Base-by-base conservation (phyloP, 2,329 filamentous ascomycete genomes). In the Penicillium hordei region DNA sequence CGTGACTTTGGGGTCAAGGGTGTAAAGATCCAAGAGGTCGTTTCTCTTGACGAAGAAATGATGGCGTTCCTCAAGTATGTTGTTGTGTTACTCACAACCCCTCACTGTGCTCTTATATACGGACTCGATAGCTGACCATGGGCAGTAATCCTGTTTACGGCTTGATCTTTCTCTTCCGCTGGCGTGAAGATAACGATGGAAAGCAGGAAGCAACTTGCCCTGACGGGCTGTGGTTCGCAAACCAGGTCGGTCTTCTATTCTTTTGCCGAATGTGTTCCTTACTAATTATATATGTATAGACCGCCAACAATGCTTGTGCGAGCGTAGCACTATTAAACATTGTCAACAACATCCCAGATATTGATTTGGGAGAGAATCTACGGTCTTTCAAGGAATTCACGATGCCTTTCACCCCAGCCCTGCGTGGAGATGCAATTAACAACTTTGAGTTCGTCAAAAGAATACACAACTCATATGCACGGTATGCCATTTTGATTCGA, bases 291-390 rank as follows among this genome's bases (percentile, higher is more conserved):
- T 10, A n/a, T 34, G 6, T 21, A 13, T 60, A 93, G 88, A 91
- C 90, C 1, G 88, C 86, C 0, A 82, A 85, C 55, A 96, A 96
- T 73, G 89, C 91, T 27, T 99, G 94, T 75, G 94, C 91, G 21
- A 94, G 91, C n/a, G 86, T 97, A 45, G 92, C 94, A 4, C 81
- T 97, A 64, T 83, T 97, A 66, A 97, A 97, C 68, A 96, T 97
- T 59, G 79, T 96, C 69, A 95, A 96, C 84, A 97, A 97, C 70
- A 82, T 87, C 25, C 78, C 84, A 0, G 80, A 79, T 0, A 75
- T 91, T 4, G 76, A 86, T 12, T 81, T 97, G 6, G 91, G 92
- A 4, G 76, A 84, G n/a, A 81, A 87, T 58, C 81, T 97, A 1
- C 75, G 80, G 29, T 76, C 80, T 15, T 96, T 97, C 78, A 93